These are phyloP conservation scores for Alternaria hordeiaustralica DNA, from an alignment of 2,329 filamentous ascomycete genomes.

Conservation along the genomic window DNA sequence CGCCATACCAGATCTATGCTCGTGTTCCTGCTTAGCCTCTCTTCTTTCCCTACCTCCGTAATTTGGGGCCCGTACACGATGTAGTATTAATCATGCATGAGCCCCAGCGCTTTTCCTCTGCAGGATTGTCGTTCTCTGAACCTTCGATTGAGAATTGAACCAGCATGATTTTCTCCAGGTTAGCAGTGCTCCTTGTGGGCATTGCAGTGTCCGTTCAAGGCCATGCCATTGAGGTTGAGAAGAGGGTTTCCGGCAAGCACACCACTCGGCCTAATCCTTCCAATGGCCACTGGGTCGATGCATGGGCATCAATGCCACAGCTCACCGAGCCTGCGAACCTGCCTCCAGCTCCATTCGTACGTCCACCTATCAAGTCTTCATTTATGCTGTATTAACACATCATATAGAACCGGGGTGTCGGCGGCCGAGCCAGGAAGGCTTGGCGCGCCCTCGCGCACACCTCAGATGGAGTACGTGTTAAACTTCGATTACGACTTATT, in stretches of 20 bases:
- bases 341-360: constrained; percentile 63
- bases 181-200: constrained; percentile 20
- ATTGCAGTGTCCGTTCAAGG: constrained; percentile 18
- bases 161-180: constrained; percentile 23
- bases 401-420: constrained; percentile 60
- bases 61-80: constrained; percentile 13
- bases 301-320: constrained; percentile 72
- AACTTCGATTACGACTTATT: background rate
- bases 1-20: constrained; percentile 15
- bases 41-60: constrained; percentile 24
- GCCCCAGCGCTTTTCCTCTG: background rate
- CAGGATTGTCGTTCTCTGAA: background rate
- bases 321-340: constrained; percentile 68
- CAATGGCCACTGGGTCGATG: constrained; percentile 64
- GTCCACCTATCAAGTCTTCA: background rate
- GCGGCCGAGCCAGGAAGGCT: too few relatives aligned
- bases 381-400: background rate
- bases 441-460: too few relatives aligned
- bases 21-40: constrained; percentile 26
- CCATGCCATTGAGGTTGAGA: constrained; percentile 6
- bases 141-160: background rate
- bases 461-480: background rate
- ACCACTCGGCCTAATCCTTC: constrained; percentile 34
- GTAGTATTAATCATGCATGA: constrained; percentile 21
- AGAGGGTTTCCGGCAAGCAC: constrained; percentile 5